phyloP scores from a whole-genome alignment of 495 filamentous ascomycete species.

The Hypoxylon rickii region DNA sequence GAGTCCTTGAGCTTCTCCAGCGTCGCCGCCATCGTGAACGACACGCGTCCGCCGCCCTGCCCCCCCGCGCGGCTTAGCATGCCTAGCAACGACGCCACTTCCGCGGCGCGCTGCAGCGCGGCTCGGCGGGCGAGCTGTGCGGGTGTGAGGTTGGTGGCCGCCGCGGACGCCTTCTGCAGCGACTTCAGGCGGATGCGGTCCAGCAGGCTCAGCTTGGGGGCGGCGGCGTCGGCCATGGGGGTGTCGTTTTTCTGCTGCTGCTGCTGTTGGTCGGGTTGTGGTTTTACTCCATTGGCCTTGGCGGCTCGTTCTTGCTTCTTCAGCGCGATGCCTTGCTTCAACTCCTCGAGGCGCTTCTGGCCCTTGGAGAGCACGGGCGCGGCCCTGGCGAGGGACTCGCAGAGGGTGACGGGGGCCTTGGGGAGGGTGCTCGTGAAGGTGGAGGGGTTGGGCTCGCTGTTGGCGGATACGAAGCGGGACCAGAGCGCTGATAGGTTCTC shows the following conservation, averaged over 20 bases:
- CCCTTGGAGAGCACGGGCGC: conserved; percentile 56
- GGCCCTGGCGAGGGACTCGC: conserved; percentile 50
- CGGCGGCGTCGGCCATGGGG: conserved; percentile 40
- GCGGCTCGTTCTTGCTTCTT: conserved; percentile 47
- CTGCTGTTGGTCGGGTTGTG: neutral
- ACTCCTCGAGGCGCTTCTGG: conserved; percentile 63
- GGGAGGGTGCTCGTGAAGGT: conserved; percentile 61
- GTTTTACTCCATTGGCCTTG: neutral
- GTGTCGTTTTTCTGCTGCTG: conserved; percentile 7
- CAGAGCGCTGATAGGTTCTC: conserved; percentile 54
- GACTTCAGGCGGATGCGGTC: conserved; percentile 68
- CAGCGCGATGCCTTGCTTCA: conserved; percentile 55
- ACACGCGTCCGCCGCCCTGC: conserved; percentile 44
- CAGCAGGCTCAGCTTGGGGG: conserved; percentile 54
- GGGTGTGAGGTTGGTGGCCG: conserved; percentile 44
- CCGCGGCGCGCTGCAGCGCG: conserved; percentile 64
- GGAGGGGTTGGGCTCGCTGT: conserved; percentile 12
- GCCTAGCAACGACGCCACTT: conserved; percentile 63
- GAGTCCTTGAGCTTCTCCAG: conserved; percentile 64
- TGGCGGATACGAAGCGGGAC: conserved; percentile 37
- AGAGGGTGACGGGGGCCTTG: conserved; percentile 54
- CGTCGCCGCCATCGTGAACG: conserved; percentile 65
- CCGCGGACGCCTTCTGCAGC: conserved; percentile 46
- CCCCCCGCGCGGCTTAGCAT: conserved; percentile 56
- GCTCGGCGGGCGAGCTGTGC: conserved; percentile 58